Percentiles rank a stretch among this genome's conserved stretches.
phyloP scores from a whole-genome alignment of 129 eudicot genomes.

The Glebionis coronaria region DNA sequence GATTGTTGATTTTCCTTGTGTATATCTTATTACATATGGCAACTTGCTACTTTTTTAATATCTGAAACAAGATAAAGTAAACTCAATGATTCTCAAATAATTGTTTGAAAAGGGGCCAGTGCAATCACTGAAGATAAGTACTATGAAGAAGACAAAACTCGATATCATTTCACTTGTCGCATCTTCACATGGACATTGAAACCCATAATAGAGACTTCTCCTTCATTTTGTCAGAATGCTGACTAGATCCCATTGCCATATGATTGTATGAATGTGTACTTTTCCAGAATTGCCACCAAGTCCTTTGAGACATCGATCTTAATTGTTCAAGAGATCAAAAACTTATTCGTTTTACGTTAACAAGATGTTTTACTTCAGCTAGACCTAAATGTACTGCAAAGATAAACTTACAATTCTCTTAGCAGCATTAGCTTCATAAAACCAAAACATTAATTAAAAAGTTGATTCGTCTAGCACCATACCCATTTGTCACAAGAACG shows the following conservation, averaged over 20 bases:
- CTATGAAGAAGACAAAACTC: neutral
- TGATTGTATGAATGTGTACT: neutral
- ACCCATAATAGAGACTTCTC: neutral
- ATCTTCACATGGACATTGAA: neutral
- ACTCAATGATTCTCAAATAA: neutral
- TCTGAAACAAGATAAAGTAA: neutral
- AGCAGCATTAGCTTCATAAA: neutral
- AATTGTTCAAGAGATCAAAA: neutral
- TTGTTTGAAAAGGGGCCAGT: conserved; percentile 1
- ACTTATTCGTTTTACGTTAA: neutral
- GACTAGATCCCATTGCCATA: neutral
- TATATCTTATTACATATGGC: too few species aligned
- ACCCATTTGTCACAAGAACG: neutral
- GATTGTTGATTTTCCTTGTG: too few species aligned
- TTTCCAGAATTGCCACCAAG: neutral
- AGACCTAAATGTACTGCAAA: neutral
- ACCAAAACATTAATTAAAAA: neutral
- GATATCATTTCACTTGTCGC: conserved; percentile 7
- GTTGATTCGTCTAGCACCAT: neutral
- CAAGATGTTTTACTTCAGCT: neutral
- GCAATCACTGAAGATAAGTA: neutral
- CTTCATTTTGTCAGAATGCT: neutral
- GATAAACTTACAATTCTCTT: neutral
- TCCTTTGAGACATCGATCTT: neutral
- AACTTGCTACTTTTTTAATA: neutral